These are phyloP conservation scores for Alternaria solani DNA, from an alignment of 2,329 filamentous ascomycete species.

Conservation along the genomic window DNA sequence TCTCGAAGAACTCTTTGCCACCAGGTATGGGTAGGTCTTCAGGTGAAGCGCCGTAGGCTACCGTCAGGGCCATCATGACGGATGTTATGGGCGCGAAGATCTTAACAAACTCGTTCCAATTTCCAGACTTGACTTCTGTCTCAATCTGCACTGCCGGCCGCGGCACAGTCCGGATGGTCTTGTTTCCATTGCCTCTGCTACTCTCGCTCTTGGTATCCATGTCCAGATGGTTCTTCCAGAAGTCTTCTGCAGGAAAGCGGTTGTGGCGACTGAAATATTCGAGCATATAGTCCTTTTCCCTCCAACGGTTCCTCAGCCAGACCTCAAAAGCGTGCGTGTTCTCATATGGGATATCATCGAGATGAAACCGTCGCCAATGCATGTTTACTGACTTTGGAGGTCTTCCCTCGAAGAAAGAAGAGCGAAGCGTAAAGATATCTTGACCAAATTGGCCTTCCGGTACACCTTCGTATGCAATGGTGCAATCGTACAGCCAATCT, in stretches of 20 bases:
- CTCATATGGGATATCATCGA: slow-evolving; percentile 82
- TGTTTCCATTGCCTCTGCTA: slow-evolving; percentile 40
- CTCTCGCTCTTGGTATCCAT: slow-evolving; percentile 38
- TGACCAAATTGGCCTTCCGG: slow-evolving; percentile 80
- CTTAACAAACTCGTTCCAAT: slow-evolving; percentile 61
- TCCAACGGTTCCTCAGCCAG: slow-evolving; percentile 89
- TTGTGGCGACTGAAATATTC: slow-evolving; percentile 79
- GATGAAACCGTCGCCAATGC: slow-evolving; percentile 87
- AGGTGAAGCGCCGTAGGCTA: slow-evolving; percentile 53
- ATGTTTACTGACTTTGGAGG: slow-evolving; percentile 96
- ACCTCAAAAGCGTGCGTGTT: slow-evolving; percentile 76
- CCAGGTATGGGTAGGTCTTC: slow-evolving; percentile 46
- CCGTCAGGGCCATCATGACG: slow-evolving; percentile 58
- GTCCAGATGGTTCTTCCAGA: slow-evolving; percentile 53
- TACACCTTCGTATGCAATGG: slow-evolving; percentile 92
- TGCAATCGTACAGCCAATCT: slow-evolving; percentile 91
- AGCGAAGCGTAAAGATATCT: slow-evolving; percentile 83
- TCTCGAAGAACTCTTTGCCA: slow-evolving; percentile 46
- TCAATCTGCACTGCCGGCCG: slow-evolving; percentile 55
- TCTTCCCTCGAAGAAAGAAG: slow-evolving; percentile 87
- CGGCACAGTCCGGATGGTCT: slow-evolving; percentile 45
- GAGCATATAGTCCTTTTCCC: slow-evolving; percentile 88
- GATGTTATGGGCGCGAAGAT: slow-evolving; percentile 62
- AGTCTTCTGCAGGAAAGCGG: slow-evolving; percentile 76
- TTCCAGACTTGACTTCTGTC: slow-evolving; percentile 59